Evolutionary conservation across 495 filamentous ascomycete genomes (phyloP).

Genomic region (Xylaria curta): DNA sequence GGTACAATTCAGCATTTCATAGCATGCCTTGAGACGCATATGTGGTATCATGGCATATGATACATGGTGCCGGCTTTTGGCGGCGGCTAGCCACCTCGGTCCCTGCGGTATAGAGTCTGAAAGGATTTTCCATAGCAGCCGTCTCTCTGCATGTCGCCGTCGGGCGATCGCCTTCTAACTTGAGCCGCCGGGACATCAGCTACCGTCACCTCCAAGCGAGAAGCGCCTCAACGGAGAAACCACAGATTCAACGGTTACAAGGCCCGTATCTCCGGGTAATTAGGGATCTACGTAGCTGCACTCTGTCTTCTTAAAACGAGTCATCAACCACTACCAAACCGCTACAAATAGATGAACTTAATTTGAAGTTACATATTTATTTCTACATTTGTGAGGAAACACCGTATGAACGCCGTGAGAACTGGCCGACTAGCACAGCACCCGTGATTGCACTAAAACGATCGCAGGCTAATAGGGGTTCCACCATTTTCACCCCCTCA

Average conservation of each 20-base stretch:
- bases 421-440: background rate
- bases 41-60: background rate
- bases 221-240: constrained; percentile 20
- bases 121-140: background rate
- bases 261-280: constrained; percentile 27
- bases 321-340: background rate
- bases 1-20: background rate
- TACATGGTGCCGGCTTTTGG: background rate
- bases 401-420: constrained; percentile 1
- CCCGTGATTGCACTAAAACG: constrained; percentile 4
- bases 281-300: constrained; percentile 8
- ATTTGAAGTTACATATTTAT: background rate
- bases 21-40: background rate
- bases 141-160: background rate
- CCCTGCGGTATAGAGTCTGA: background rate
- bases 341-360: background rate
- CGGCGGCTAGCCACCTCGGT: background rate
- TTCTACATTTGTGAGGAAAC: constrained; percentile 2
- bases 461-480: constrained; percentile 18
- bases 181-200: constrained; percentile 27
- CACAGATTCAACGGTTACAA: constrained; percentile 21
- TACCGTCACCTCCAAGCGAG: constrained; percentile 21
- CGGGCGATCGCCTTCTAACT: constrained; percentile 1
- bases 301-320: constrained; percentile 3
- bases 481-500: constrained; percentile 19